A percentile compares a stretch with the other conserved stretches of the same genome.
phyloP scores from a whole-genome alignment of 208 protist genomes.

The Trypanosoma avium region DNA sequence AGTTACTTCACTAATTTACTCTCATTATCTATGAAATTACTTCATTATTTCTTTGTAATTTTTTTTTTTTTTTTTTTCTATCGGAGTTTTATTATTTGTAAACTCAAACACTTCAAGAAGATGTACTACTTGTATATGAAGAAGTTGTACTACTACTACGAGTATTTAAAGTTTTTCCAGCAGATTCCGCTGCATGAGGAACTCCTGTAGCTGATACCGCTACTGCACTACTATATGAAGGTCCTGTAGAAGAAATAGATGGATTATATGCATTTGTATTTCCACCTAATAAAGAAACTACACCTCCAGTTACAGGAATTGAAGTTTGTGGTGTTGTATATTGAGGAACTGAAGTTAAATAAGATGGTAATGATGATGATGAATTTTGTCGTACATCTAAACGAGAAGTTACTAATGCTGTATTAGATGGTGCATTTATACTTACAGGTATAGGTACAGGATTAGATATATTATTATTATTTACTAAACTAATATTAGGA shows the following conservation, averaged over 20 bases:
- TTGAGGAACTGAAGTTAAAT: background rate
- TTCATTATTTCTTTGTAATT: too few species aligned
- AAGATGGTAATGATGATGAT: background rate
- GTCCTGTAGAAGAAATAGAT: too few species aligned
- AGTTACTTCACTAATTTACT: too few species aligned
- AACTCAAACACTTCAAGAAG: background rate
- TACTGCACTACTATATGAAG: slow-evolving; percentile 6
- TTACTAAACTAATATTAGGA: background rate
- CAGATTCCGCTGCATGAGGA: background rate
- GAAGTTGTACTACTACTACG: background rate
- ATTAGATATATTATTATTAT: too few species aligned
- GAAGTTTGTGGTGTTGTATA: background rate
- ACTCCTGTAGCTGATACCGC: background rate
- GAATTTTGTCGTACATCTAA: background rate
- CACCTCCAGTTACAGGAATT: too few species aligned
- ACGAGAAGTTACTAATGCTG: background rate
- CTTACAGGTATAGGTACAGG: background rate
- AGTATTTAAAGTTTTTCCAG: background rate
- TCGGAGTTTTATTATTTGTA: background rate
- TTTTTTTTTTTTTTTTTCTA: background rate
- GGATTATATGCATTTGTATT: too few species aligned
- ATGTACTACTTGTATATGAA: slow-evolving; percentile 16
- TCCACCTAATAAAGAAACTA: too few species aligned
- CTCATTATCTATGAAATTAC: too few species aligned
- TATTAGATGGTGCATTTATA: background rate